These are phyloP conservation scores for Chrysoporthe cubensis DNA, from an alignment of 2,329 filamentous ascomycete genomes.

Conservation along the genomic window DNA sequence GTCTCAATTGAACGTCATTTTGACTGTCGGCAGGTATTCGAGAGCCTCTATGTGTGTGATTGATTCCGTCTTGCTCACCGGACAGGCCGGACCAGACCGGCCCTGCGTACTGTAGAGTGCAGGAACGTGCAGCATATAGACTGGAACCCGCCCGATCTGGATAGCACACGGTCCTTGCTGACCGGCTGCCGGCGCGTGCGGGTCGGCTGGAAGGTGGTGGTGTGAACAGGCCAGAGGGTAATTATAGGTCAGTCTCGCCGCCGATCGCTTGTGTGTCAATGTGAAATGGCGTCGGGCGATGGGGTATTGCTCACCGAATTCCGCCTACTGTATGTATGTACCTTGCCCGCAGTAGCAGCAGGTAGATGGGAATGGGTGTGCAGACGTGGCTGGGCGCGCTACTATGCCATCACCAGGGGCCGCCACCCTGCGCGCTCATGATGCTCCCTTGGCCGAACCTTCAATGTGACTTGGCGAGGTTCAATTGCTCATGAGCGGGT, in stretches of 20 bases:
- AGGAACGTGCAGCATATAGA: conserved; percentile 5
- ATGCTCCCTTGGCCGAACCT: background rate
- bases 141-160: background rate
- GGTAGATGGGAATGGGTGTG: background rate
- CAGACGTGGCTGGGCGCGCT: conserved; percentile 1
- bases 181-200: conserved; percentile 13
- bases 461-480: background rate
- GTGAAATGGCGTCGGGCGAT: background rate
- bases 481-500: background rate
- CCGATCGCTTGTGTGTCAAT: conserved; percentile 10
- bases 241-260: conserved; percentile 1
- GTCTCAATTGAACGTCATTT: background rate
- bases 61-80: background rate
- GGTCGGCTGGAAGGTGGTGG: background rate
- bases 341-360: background rate
- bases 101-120: conserved; percentile 2
- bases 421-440: background rate
- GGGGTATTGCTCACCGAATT: conserved; percentile 8
- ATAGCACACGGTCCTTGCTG: conserved; percentile 6
- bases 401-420: background rate
- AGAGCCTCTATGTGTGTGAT: background rate
- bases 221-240: conserved; percentile 5
- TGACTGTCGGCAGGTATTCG: background rate
- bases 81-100: conserved; percentile 4
- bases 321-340: background rate